phyloP scores from a whole-genome alignment of 2,329 filamentous ascomycete genomes.

The Aspergillus proliferans region DNA sequence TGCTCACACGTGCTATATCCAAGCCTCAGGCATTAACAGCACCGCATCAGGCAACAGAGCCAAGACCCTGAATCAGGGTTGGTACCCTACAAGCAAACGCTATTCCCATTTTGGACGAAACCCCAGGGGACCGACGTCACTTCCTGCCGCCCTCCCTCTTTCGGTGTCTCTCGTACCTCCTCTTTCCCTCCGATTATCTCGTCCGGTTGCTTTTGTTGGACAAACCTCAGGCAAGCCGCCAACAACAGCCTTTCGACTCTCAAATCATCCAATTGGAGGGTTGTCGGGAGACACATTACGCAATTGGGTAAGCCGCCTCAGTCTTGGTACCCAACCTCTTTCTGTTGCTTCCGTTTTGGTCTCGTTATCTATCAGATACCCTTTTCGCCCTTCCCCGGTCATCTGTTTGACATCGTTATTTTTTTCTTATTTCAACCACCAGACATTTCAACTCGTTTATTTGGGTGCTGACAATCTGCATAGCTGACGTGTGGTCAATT shows the following conservation, averaged over 20 bases:
- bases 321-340: conserved; percentile 17
- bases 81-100: conserved; percentile 1
- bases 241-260: background rate
- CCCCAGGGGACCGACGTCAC: conserved; percentile 24
- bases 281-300: conserved; percentile 9
- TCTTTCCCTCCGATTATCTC: background rate
- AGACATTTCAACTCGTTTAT: background rate
- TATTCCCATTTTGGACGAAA: background rate
- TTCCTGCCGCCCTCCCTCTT: conserved; percentile 5
- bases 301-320: conserved; percentile 18
- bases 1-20: conserved; percentile 3
- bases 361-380: conserved; percentile 1
- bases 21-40: conserved; percentile 20
- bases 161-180: background rate
- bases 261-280: background rate
- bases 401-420: background rate
- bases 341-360: conserved; percentile 4
- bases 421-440: background rate
- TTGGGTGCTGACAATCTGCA: background rate
- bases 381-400: background rate
- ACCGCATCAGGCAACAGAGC: conserved; percentile 6
- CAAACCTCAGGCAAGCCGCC: too few species aligned
- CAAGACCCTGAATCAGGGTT: conserved; percentile 1
- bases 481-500: conserved; percentile 2
- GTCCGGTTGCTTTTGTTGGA: background rate